Base-by-base conservation (phyloP, 78 protist genomes). In the Bigelowiella natans region DNA sequence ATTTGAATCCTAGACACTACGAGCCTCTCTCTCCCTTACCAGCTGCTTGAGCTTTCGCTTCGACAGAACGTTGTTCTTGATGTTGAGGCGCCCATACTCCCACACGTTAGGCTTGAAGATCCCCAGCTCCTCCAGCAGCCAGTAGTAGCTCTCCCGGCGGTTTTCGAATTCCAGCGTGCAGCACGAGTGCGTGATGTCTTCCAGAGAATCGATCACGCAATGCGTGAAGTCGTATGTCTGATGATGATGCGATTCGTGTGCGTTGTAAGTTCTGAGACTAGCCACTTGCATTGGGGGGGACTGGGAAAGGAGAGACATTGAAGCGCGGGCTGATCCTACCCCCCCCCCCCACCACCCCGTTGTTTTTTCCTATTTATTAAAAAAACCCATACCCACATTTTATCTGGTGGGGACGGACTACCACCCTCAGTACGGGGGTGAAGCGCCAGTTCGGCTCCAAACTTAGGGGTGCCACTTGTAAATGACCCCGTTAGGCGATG, bases 151-250 rank as follows among this genome's bases (percentile, higher is more conserved):
- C 91, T 51, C 91, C 39, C 64, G 93, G 39, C 95, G 93, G 1
- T n/a, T 36, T 63, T 92, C 94, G 89, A 98, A 98, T 93, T 98
- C 99, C 85, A 97, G 91, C 7, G 99, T 98, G 96, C 99, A 98
- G 36, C 97, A 92, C 30, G 99, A 98, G 92, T 98, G 99, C 1
- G 99, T 96, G 90, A 98, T 96, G 95, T 97, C 91, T 93, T 98
- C 99, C 39, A 97, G 31, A 11, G 98, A 94, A 90, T 98, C 99
- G 26, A 91, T 92, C 29, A 97, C 40, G 92, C 99, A 98, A 93
- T 98, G 99, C 11, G 99, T 95, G 95, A 92, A 97, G 92, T 98
- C 99, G 92, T 98, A 98, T 28, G 96, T 91, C 30, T 99, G 99
- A 92, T 97, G 98, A 93, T 98, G 91, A 92, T 97, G 95, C 99